These are phyloP conservation scores for Solanum habrochaites DNA, from an alignment of 257 asterid genomes.

Conservation along the genomic window DNA sequence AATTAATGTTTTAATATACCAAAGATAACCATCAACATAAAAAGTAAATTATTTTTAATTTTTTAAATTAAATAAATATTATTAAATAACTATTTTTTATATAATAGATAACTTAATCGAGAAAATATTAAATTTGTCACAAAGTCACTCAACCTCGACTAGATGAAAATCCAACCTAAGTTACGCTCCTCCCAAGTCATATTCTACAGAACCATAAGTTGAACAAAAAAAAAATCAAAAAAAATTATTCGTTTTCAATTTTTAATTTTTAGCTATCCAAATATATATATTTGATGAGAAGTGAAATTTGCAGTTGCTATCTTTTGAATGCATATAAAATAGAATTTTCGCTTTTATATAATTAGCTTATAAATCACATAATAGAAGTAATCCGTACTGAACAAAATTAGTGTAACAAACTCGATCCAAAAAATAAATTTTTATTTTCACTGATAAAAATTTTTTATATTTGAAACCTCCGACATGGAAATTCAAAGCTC, in stretches of 20 bases:
- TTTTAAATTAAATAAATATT: no score
- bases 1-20: no score
- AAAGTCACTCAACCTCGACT: background rate
- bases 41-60: no score
- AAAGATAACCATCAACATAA: no score
- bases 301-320: fast-evolving
- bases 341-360: fast-evolving
- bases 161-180: background rate
- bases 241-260: background rate
- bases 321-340: fast-evolving
- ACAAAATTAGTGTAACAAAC: fast-evolving
- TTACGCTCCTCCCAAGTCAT: background rate
- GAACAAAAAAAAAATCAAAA: no score
- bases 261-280: background rate
- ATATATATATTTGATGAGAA: no score
- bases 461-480: fast-evolving
- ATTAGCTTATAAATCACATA: no score
- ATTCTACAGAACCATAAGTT: background rate
- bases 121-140: no score
- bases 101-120: fast-evolving
- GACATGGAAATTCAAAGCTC: fast-evolving
- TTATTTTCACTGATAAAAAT: no score
- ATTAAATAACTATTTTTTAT: no score
- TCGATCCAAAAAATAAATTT: no score
- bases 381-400: fast-evolving